Base-by-base conservation (phyloP, 352 stramenopile genomes). In the Blastocystis sp. region DNA sequence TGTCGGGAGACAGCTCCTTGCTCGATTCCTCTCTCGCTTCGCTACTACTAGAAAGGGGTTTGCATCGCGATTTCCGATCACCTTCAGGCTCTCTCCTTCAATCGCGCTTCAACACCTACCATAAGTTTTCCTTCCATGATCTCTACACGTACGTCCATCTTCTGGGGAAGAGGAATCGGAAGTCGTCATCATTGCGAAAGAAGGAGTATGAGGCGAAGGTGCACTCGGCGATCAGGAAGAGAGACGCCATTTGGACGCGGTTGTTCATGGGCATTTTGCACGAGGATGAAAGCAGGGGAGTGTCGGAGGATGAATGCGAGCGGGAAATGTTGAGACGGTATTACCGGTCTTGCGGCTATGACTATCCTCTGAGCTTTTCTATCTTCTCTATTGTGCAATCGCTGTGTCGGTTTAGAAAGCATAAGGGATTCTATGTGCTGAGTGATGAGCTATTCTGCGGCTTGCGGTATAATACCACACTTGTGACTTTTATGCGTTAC, bases 391-490 rank as follows among this genome's bases (percentile, higher is more conserved):
- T 40, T 40, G 34, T 71, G 3, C 19, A 24, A 52, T 71, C 64
- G 1, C 45, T 71, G 19, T 71, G 64, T 40, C 64, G 64, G 38
- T 71, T 4, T 71, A 71, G 64, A 40, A 45, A 52, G n/a, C 11
- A 24, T 9, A 57, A 57, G 48, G 48, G 48, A 14, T 14, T 7
- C 14, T 57, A 17, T 57, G 48, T 17, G 6, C 48, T 57, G 6
- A 14, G 48, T 14, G 6, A 7, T 57, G 6, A 57, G 6, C 14
- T 57, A 14, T 71, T 45, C 38, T 40, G 64, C 9, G 34, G 24
- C n/a, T 24, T 71, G 3, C 64, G 21, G 3, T n/a, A 21, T 40
- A 40, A 40, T 40, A 7, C 14, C 1, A 52, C 34, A 52, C 21
- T 52, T 71, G 38, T 24, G 10, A 21, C 19, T 24, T 71, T 45